phyloP scores from a whole-genome alignment of 1,139 yeast species.

The Saccharomyces pastorianus region DNA sequence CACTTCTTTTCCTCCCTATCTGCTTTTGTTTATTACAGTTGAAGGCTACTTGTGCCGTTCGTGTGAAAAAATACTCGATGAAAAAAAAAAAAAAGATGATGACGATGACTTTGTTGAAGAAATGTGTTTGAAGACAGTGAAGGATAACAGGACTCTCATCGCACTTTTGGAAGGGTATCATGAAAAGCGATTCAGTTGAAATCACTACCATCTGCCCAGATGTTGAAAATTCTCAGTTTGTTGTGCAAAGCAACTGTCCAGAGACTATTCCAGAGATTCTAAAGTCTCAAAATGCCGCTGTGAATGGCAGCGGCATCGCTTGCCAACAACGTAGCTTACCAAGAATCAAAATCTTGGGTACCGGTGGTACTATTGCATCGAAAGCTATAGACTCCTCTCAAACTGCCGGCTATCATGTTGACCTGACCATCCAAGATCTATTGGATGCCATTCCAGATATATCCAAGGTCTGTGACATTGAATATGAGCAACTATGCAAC shows the following conservation, averaged over 20 bases:
- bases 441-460: conserved; percentile 54
- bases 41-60: background rate
- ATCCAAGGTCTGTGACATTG: conserved; percentile 47
- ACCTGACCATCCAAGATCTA: conserved; percentile 56
- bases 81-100: background rate
- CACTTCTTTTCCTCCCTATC: background rate
- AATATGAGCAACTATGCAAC: conserved; percentile 58
- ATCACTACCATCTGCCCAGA: conserved; percentile 30
- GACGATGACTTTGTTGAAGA: background rate
- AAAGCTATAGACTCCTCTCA: conserved; percentile 49
- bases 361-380: conserved; percentile 71
- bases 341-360: conserved; percentile 52
- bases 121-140: background rate
- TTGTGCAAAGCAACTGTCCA: conserved; percentile 14
- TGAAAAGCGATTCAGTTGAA: conserved; percentile 26
- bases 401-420: conserved; percentile 64
- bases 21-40: background rate
- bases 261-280: conserved; percentile 4
- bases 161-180: conserved; percentile 4
- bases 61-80: background rate
- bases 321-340: conserved; percentile 28
- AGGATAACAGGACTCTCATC: background rate
- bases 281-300: conserved; percentile 6
- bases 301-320: background rate
- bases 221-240: conserved; percentile 27